Evolutionary conservation across 2,329 filamentous ascomycete species (phyloP), one percentile per base, ranked within the genome.

Genomic region (Colletotrichum theobromicola): DNA sequence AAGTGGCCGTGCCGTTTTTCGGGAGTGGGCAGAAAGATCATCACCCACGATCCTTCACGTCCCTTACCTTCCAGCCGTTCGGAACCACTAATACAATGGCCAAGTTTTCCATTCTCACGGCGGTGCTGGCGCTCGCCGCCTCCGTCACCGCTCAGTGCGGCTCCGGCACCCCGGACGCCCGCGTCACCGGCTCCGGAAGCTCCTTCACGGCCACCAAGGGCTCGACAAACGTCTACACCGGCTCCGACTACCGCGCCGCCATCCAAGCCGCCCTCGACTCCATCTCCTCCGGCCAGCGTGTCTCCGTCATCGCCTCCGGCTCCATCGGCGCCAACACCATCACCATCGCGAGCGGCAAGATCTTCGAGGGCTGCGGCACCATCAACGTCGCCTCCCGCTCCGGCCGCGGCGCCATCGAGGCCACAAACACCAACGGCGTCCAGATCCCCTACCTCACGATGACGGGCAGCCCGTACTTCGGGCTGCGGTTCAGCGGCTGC

Each of bases 381-480:
- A 89, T 91, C 79, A 84, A 90, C 71, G 84, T 83, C 0, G 85
- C 78, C 28, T 80, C 79, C 70, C 84, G 80, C 6, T 77, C 79
- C 42, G 88, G 87, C 2, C 85, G 84, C 24, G 90, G 90, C 21
- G 88, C 89, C 60, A 91, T 91, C 63, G 89, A 91, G 80, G 85
- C 86, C 0, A 83, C 86, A 4, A 82, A 87, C 76, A 87, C 88
- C 10, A 77, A 80, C 3, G 86, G 85, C 73, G 89, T 90, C 18
- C 81, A 85, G 55, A 91, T 91, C 63, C 89, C 89, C 0, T 91
- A 89, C 77, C 84, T 91, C 5, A 88, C 80, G 67, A 88, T 91
- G 88, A 90, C 89, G 4, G 90, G 90, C 3, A 88, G 84, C 77
- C 89, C 89, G 0, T 91, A 91, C 80, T 91, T 91, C 70, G 89